phyloP scores from a whole-genome alignment of 495 filamentous ascomycete species.

The Podospora bellae-mahoneyi region DNA sequence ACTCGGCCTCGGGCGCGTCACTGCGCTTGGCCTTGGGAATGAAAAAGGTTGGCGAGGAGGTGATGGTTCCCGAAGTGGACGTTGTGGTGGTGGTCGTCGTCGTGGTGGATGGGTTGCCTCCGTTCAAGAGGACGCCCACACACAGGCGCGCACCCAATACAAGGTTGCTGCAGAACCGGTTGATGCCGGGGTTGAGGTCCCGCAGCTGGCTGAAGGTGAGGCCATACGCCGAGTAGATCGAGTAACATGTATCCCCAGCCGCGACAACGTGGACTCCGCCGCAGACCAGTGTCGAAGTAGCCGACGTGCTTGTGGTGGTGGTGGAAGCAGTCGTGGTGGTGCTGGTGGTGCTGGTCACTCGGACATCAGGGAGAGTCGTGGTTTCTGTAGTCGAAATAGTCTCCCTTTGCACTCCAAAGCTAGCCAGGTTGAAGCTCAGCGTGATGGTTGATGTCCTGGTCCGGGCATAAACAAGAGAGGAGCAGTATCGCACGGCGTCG shows the following conservation, averaged over 20 bases:
- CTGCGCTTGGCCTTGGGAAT: background rate
- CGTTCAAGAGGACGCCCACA: background rate
- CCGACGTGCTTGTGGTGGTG: background rate
- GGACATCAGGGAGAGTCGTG: background rate
- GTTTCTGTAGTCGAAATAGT: background rate
- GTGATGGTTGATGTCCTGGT: background rate
- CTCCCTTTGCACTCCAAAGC: background rate
- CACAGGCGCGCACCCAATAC: background rate
- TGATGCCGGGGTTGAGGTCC: background rate
- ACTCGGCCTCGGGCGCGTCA: background rate
- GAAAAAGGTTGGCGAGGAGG: background rate
- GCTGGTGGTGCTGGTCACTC: background rate
- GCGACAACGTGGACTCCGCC: background rate
- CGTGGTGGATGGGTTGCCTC: background rate
- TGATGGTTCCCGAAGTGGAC: background rate
- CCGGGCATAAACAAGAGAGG: background rate
- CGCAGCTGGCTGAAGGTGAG: background rate
- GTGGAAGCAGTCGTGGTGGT: background rate
- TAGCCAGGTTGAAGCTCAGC: background rate
- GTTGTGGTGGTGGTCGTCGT: constrained; percentile 4
- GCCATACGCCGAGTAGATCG: background rate
- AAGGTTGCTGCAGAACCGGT: background rate
- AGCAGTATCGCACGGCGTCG: background rate
- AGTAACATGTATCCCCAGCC: background rate
- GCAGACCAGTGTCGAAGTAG: background rate